Conservation (phyloP, 495 filamentous ascomycete species). For the Neurospora sp. region DNA sequence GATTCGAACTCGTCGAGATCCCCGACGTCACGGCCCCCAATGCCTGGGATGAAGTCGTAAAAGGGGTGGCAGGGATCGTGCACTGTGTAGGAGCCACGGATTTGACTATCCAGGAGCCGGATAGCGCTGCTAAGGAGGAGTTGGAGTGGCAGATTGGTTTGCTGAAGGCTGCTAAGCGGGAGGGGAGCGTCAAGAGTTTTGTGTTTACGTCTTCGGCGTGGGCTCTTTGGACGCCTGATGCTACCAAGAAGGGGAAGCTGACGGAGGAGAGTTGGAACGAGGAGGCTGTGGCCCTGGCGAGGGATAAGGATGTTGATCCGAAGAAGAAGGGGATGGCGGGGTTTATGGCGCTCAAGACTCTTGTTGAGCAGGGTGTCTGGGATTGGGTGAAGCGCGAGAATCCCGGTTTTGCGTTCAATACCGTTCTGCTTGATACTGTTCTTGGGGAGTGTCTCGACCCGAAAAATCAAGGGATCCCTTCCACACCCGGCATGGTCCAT, state of each 20-base stretch:
- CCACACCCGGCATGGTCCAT: conserved; percentile 25
- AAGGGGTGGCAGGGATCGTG: conserved; percentile 18
- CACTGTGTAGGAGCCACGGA: conserved; percentile 17
- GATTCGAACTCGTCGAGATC: conserved; percentile 16
- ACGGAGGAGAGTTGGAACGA: conserved; percentile 22
- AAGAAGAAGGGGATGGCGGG: conserved; percentile 17
- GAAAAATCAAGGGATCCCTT: conserved; percentile 15
- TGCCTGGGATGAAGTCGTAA: conserved; percentile 11
- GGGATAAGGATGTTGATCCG: conserved; percentile 4
- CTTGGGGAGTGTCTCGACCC: conserved; percentile 25
- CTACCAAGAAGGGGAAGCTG: conserved; percentile 10
- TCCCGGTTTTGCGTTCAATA: conserved; percentile 22
- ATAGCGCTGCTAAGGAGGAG: conserved; percentile 15
- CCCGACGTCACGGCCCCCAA: conserved; percentile 15
- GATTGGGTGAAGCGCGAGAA: conserved; percentile 24
- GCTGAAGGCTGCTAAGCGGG: conserved; percentile 16
- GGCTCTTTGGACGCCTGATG: conserved; percentile 24
- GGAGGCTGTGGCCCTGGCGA: conserved; percentile 15
- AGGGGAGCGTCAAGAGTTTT: conserved; percentile 15
- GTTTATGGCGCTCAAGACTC: conserved; percentile 28
- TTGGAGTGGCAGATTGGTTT: conserved; percentile 18
- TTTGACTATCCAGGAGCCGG: conserved; percentile 12
- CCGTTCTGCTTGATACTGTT: conserved; percentile 22
- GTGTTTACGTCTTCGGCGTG: conserved; percentile 23
- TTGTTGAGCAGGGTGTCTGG: conserved; percentile 26